Conservation (phyloP, 2,329 filamentous ascomycete genomes). For the Colletotrichum viniferum region DNA sequence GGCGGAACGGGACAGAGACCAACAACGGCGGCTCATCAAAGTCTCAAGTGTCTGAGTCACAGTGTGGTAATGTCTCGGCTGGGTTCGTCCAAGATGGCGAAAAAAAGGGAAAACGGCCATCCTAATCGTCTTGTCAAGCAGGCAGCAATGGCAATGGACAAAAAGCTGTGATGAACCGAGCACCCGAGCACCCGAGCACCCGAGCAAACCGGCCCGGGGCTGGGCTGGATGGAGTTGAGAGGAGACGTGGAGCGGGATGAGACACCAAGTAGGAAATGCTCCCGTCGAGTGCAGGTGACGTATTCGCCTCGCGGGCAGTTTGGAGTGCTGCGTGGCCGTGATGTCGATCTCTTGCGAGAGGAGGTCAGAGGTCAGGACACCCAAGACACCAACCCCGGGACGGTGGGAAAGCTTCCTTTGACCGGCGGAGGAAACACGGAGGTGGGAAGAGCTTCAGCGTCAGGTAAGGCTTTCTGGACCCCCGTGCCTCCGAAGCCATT, state of each 20-base stretch:
- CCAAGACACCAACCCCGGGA: background rate
- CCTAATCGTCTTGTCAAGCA: slow-evolving; percentile 1
- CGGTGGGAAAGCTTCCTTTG: background rate
- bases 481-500: background rate
- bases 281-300: background rate
- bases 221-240: background rate
- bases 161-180: background rate
- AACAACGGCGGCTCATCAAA: slow-evolving; percentile 7
- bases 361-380: background rate
- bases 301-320: background rate
- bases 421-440: background rate
- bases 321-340: background rate
- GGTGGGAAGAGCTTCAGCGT: background rate
- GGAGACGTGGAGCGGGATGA: background rate
- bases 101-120: slow-evolving; percentile 5
- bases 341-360: background rate
- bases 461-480: background rate
- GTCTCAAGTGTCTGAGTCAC: background rate
- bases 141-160: background rate
- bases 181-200: background rate
- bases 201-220: background rate
- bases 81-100: slow-evolving; percentile 10
- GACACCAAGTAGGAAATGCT: background rate
- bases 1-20: background rate
- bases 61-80: background rate